phyloP scores from a whole-genome alignment of 2,329 filamentous ascomycete genomes.

The Sarocladium kiliense region DNA sequence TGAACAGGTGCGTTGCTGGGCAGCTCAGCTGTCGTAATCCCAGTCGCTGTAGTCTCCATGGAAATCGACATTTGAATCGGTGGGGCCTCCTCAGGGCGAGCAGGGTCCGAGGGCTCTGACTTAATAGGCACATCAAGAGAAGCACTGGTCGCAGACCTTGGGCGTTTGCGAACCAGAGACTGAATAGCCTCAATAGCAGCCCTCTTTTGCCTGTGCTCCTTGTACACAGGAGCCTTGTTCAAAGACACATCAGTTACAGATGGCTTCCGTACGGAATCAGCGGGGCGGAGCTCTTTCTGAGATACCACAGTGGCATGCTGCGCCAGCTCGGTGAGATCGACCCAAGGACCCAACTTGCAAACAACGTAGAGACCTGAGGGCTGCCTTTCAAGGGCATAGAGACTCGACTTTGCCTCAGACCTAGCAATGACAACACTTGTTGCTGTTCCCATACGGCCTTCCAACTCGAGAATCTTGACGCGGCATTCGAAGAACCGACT shows the following conservation, averaged over 20 bases:
- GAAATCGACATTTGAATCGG: slow-evolving; percentile 17
- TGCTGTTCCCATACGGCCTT: slow-evolving; percentile 50
- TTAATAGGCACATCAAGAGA: neutral
- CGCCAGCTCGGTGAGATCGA: slow-evolving; percentile 51
- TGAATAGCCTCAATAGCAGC: slow-evolving; percentile 60
- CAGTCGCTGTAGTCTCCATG: neutral
- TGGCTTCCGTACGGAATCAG: slow-evolving; percentile 12
- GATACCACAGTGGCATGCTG: slow-evolving; percentile 38
- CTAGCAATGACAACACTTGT: slow-evolving; percentile 57
- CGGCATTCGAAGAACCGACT: slow-evolving; percentile 56
- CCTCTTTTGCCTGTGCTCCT: slow-evolving; percentile 48
- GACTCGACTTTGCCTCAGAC: slow-evolving; percentile 45
- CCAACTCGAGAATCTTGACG: slow-evolving; percentile 59
- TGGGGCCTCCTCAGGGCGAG: neutral
- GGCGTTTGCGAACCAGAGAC: slow-evolving; percentile 51
- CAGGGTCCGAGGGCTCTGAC: slow-evolving; percentile 14
- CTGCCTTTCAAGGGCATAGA: slow-evolving; percentile 66
- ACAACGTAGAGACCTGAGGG: slow-evolving; percentile 55
- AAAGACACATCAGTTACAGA: slow-evolving; percentile 16
- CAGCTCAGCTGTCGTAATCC: slow-evolving; percentile 11
- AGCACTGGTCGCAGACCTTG: neutral
- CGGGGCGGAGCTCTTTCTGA: slow-evolving; percentile 22
- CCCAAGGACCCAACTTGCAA: slow-evolving; percentile 64
- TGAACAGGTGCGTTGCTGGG: neutral
- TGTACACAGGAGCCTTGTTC: slow-evolving; percentile 43